Base-by-base conservation (phyloP, 768 basidiomycete genomes). In the Pulveroboletus sp. region DNA sequence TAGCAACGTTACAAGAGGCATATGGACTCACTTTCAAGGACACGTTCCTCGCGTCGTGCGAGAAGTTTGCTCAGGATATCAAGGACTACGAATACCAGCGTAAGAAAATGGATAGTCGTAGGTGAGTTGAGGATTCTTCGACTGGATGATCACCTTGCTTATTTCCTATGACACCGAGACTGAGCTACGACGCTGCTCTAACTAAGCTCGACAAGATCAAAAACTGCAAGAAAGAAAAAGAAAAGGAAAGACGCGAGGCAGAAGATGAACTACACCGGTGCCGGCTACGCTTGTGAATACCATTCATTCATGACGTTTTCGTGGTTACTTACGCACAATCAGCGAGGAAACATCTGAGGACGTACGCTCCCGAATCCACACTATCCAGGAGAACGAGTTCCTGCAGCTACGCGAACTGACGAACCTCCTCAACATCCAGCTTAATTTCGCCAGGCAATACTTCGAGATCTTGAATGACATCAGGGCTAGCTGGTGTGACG, bases 341-440 rank as follows among this genome's bases (percentile, higher is more conserved):
- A 93, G 93, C 57, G 91, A 95, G 49, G 92, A 96, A 68, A 85
- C 86, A 0, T 78, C 82, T 9, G 87, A 93, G 62, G 90, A 94
- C 54, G 79, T 94, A 1, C 85, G 82, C n/a, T 76, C 76, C 3
- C 81, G 87, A 31, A 90, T 94, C 77, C 78, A 80, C 43, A 76
- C 75, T 0, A 86, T 96, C 41, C 88, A 91, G 61, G 85, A 90
- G 54, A 82, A 84, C 44, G 92, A 95, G 61, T 72, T 80, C 23
- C 69, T 74, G 24, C 87, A 92, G 56, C 71, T 88, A 6, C 79
- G 78, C 29, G 89, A 87, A 34, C 73, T 96, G 27, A 80, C 81
- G 4, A 66, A 70, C 5, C 80, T 94, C 60, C 70, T 96, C 29
- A 84, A 93, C 42, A 68, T 80, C 11, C 85, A 95, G 57, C 68